phyloP scores from a whole-genome alignment of 2,329 filamentous ascomycete species.

The Pseudogymnoascus sp. region DNA sequence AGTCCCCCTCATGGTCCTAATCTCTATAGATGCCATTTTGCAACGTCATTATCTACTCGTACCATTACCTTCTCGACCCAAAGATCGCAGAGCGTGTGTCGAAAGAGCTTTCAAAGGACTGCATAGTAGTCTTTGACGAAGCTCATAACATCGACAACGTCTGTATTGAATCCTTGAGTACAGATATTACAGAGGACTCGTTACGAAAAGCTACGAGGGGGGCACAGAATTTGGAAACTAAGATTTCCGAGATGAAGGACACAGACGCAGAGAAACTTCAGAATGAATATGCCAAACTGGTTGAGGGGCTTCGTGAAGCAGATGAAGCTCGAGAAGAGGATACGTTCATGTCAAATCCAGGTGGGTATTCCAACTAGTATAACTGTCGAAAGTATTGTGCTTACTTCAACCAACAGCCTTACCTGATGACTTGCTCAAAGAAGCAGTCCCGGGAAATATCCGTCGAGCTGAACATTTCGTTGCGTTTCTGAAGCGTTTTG shows the following conservation, averaged over 20 bases:
- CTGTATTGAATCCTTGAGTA: slow-evolving; percentile 94
- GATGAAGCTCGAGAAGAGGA: slow-evolving; percentile 89
- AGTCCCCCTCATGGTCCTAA: slow-evolving; percentile 13
- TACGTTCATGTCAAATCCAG: slow-evolving; percentile 91
- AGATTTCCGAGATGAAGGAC: slow-evolving; percentile 90
- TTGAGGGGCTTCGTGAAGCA: slow-evolving; percentile 80
- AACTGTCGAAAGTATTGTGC: background rate
- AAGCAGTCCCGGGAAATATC: slow-evolving; percentile 95
- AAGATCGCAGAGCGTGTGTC: slow-evolving; percentile 96
- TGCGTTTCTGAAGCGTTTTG: slow-evolving; percentile 88
- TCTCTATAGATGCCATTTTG: slow-evolving; percentile 80
- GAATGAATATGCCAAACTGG: slow-evolving; percentile 89
- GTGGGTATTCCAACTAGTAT: slow-evolving; percentile 18
- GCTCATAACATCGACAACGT: slow-evolving; percentile 99
- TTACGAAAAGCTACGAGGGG: slow-evolving; percentile 83
- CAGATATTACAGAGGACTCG: slow-evolving; percentile 93
- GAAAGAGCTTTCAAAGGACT: slow-evolving; percentile 92
- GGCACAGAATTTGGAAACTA: slow-evolving; percentile 82
- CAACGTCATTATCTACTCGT: slow-evolving; percentile 99
- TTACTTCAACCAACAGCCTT: slow-evolving; percentile 48
- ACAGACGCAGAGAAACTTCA: slow-evolving; percentile 91
- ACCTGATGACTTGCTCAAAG: slow-evolving; percentile 87
- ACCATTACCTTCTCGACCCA: slow-evolving; percentile 94
- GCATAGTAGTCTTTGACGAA: slow-evolving; percentile 97
- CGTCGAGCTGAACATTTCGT: slow-evolving; percentile 92